These are phyloP conservation scores for Neurospora sp. DNA, from an alignment of 495 filamentous ascomycete species.

Conservation along the genomic window DNA sequence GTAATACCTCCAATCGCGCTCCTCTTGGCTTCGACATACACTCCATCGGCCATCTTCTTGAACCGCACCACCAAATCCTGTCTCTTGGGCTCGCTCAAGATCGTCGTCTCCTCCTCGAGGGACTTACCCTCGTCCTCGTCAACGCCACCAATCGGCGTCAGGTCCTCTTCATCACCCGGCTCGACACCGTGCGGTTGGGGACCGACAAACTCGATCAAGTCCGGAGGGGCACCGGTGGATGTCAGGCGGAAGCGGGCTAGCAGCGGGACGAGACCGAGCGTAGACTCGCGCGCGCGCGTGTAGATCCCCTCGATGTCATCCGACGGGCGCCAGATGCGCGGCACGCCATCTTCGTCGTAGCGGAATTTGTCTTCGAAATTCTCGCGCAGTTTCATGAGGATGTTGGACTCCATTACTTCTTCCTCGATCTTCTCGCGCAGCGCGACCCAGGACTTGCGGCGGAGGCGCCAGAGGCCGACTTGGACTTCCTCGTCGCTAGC, in stretches of 20 bases:
- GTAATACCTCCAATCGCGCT: conserved; percentile 92
- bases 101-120: conserved; percentile 90
- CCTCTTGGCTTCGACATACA: conserved; percentile 94
- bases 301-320: conserved; percentile 97
- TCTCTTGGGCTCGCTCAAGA: conserved; percentile 76
- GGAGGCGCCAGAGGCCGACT: conserved; percentile 83
- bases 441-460: conserved; percentile 89
- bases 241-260: conserved; percentile 72
- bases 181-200: conserved; percentile 64
- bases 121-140: conserved; percentile 91
- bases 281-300: conserved; percentile 82
- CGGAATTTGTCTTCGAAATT: conserved; percentile 99
- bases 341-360: conserved; percentile 91
- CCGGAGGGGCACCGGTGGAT: conserved; percentile 61
- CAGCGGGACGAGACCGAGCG: conserved; percentile 78
- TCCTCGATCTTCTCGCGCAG: conserved; percentile 87
- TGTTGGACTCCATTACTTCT: conserved; percentile 94
- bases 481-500: conserved; percentile 86
- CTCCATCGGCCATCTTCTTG: conserved; percentile 93
- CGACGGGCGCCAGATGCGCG: conserved; percentile 90
- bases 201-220: conserved; percentile 74
- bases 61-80: conserved; percentile 89
- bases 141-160: conserved; percentile 74
- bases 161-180: conserved; percentile 79
- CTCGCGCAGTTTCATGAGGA: conserved; percentile 88